Conservation (phyloP, 345 rosid genomes). For the Camelina sativa region DNA sequence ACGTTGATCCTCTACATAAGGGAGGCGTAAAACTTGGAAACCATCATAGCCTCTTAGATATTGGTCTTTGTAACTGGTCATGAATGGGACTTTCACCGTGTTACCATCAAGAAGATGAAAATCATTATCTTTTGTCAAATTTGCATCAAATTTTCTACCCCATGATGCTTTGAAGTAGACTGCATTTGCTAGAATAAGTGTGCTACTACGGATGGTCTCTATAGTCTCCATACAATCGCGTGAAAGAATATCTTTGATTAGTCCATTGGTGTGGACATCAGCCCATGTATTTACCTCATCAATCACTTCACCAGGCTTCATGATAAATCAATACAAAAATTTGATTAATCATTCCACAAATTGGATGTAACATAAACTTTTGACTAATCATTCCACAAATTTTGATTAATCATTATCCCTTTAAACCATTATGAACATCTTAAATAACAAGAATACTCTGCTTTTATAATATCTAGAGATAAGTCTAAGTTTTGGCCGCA, state of each 20-base stretch:
- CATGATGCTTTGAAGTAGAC: conserved; percentile 79
- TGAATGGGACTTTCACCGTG: conserved; percentile 63
- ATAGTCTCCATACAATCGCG: conserved; percentile 50
- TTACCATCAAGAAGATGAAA: conserved; percentile 61
- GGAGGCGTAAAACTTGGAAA: conserved; percentile 70
- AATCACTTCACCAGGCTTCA: conserved; percentile 61
- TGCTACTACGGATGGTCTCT: conserved; percentile 38
- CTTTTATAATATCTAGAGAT: no score
- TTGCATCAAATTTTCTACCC: conserved; percentile 56
- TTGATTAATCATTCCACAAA: neutral
- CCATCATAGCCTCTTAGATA: conserved; percentile 46
- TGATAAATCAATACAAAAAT: neutral
- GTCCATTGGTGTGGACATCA: conserved; percentile 60
- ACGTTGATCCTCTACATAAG: conserved; percentile 66
- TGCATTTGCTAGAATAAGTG: conserved; percentile 67
- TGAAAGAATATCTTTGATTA: conserved; percentile 67
- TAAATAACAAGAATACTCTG: no score
- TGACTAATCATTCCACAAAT: no score
- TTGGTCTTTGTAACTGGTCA: conserved; percentile 66
- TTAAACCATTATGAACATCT: no score
- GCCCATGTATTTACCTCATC: conserved; percentile 66
- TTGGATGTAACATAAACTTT: neutral
- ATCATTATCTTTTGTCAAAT: conserved; percentile 53
- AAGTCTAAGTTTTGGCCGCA: no score
- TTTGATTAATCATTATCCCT: no score